These are phyloP conservation scores for Graphium sp. DNA, from an alignment of 2,329 filamentous ascomycete genomes.

Conservation along the genomic window DNA sequence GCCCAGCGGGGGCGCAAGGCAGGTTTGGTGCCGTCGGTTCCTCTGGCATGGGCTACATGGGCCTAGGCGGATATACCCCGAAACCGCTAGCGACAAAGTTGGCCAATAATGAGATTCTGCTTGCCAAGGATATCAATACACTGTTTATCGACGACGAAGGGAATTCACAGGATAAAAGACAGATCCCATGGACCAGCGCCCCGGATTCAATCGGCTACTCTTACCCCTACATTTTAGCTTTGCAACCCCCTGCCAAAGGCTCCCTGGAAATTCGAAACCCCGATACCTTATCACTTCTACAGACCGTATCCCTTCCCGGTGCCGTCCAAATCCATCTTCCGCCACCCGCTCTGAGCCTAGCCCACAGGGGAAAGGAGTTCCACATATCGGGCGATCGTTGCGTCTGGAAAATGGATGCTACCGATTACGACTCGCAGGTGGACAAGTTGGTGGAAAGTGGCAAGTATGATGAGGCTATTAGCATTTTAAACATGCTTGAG, in stretches of 20 bases:
- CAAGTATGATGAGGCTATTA: constrained; percentile 81
- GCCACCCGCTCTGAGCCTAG: constrained; percentile 82
- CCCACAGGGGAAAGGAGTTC: constrained; percentile 91
- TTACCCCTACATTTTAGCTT: constrained; percentile 82
- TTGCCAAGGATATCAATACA: constrained; percentile 97
- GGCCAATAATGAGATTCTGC: constrained; percentile 65
- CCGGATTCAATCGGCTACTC: constrained; percentile 91
- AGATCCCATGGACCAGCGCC: constrained; percentile 81
- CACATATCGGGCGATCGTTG: constrained; percentile 79
- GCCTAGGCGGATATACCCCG: constrained; percentile 78
- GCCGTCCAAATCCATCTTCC: constrained; percentile 81
- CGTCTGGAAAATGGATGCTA: constrained; percentile 91
- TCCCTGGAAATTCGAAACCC: constrained; percentile 83
- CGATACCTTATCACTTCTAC: constrained; percentile 75
- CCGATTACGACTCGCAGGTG: constrained; percentile 82
- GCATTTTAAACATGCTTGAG: constrained; percentile 75
- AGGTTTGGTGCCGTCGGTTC: constrained; percentile 72
- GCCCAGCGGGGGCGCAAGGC: constrained; percentile 42
- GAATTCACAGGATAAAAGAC: constrained; percentile 63
- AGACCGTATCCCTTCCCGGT: constrained; percentile 66
- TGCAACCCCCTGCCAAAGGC: constrained; percentile 72
- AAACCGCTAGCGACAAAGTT: constrained; percentile 77
- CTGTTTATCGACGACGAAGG: constrained; percentile 78
- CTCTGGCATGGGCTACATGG: constrained; percentile 92
- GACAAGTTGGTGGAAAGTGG: constrained; percentile 59